Evolutionary conservation across 176 grass and related monocot genomes (phyloP), one percentile per base, ranked within the genome.

Genomic region (Phoenix roebelenii): DNA sequence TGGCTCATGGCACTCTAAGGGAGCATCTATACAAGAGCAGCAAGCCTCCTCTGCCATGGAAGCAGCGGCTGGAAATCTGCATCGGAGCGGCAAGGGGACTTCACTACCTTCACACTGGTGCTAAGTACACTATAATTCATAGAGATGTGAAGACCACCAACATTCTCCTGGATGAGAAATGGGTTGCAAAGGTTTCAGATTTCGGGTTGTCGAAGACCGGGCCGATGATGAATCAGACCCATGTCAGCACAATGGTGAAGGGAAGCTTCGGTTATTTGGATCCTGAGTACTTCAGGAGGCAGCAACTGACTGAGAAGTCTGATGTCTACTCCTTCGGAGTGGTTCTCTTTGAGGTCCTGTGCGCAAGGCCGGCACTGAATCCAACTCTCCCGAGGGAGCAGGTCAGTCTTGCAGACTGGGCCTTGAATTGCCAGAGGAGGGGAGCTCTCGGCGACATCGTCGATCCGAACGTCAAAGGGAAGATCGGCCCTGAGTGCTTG

Each of bases 161-260:
- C 59, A 61, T 61, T 14, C 59, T 61, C 15, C 4, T 61, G 28
- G 59, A 61, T 30, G 59, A 61, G n/a, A 35, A 61, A 3, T 61
- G 59, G 59, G 30, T 61, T 3, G 59, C 59, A 17, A 61, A 61
- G 30, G 59, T 61, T 18, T 61, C 59, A 3, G 59, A 61, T 9
- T 61, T 61, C 29, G 59, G 59, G 6, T 30, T 61, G 59, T 61
- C 59, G 17, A 61, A 61, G 59, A 61, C 59, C 30, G 59, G 59
- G 6, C 59, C 59, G 5, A 61, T 18, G n/a, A 48, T 61, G 59
- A 61, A 61, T 30, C 59, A 61, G 5, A 39, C 59, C 17, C 59
- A 61, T 4, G 59, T 61, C 3, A 61, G 59, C 28, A 61, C 29
- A 5, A 39, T 61, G 30, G 59, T 61, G 59, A 61, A 61, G 17